A percentile compares a stretch with the other conserved stretches of the same genome.
These are phyloP conservation scores for Colletotrichum endophyticum DNA, from an alignment of 2,329 filamentous ascomycete species.

Conservation along the genomic window DNA sequence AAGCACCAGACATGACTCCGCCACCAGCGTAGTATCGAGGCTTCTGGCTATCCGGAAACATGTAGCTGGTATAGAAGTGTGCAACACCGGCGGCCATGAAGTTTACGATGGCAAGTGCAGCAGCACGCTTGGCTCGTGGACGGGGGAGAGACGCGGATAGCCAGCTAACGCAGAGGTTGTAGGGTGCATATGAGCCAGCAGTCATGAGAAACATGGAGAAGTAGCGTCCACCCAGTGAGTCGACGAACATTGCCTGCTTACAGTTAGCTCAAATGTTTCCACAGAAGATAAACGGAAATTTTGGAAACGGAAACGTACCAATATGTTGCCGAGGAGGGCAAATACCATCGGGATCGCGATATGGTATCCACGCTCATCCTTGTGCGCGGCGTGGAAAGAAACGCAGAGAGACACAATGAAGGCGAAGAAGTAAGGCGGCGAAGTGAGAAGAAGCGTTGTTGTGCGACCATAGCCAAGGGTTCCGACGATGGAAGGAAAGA, in stretches of 20 bases:
- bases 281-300: accelerated
- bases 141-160: conserved; percentile 30
- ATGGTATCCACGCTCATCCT: conserved; percentile 66
- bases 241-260: neutral
- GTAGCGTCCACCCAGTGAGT: conserved; percentile 20
- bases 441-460: conserved; percentile 59
- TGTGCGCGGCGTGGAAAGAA: conserved; percentile 65
- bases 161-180: conserved; percentile 38
- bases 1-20: conserved; percentile 28
- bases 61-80: conserved; percentile 33
- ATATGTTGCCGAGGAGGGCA: conserved; percentile 41
- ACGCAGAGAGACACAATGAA: conserved; percentile 62
- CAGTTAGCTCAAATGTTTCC: neutral
- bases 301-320: neutral
- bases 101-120: conserved; percentile 38
- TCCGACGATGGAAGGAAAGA: conserved; percentile 56
- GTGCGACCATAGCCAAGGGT: conserved; percentile 59
- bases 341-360: conserved; percentile 51
- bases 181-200: conserved; percentile 35
- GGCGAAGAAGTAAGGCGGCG: conserved; percentile 60
- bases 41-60: conserved; percentile 33
- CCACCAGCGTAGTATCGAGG: conserved; percentile 33
- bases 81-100: conserved; percentile 27
- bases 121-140: conserved; percentile 38
- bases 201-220: conserved; percentile 29